These are phyloP conservation scores for Pistacia vera DNA, from an alignment of 345 rosid species.

Conservation along the genomic window DNA sequence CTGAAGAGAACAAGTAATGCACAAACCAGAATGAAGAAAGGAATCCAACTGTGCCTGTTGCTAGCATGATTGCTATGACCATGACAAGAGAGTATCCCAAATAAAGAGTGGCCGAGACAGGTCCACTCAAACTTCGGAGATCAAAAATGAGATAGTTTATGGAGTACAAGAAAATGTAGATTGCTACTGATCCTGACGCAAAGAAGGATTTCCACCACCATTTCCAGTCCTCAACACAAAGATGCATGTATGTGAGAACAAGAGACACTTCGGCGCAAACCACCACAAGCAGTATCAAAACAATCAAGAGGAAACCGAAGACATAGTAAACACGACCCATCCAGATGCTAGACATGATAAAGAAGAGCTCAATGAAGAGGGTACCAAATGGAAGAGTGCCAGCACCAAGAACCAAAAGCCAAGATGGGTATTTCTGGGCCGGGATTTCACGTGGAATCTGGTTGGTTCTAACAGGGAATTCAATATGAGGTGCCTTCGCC, in stretches of 20 bases:
- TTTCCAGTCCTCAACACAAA: constrained; percentile 72
- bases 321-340: constrained; percentile 78
- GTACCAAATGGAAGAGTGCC: constrained; percentile 80
- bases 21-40: constrained; percentile 78
- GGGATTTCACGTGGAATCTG: constrained; percentile 80
- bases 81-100: constrained; percentile 69
- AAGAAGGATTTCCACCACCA: constrained; percentile 90
- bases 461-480: constrained; percentile 73
- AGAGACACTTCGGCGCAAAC: constrained; percentile 77
- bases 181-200: constrained; percentile 76
- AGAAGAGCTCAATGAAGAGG: constrained; percentile 79
- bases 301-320: constrained; percentile 63
- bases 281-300: constrained; percentile 64
- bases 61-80: constrained; percentile 75
- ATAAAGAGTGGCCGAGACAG: constrained; percentile 65
- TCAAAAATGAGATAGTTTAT: constrained; percentile 67
- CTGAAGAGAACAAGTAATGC: constrained; percentile 74
- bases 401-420: constrained; percentile 74
- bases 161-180: constrained; percentile 70
- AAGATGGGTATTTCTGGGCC: constrained; percentile 72
- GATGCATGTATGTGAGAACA: constrained; percentile 76
- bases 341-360: constrained; percentile 81
- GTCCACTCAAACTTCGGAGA: constrained; percentile 68
- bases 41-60: constrained; percentile 72
- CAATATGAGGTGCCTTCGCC: constrained; percentile 64